Evolutionary conservation across 1,139 yeast species (phyloP).

Genomic region (Magnusiomyces sp.): DNA sequence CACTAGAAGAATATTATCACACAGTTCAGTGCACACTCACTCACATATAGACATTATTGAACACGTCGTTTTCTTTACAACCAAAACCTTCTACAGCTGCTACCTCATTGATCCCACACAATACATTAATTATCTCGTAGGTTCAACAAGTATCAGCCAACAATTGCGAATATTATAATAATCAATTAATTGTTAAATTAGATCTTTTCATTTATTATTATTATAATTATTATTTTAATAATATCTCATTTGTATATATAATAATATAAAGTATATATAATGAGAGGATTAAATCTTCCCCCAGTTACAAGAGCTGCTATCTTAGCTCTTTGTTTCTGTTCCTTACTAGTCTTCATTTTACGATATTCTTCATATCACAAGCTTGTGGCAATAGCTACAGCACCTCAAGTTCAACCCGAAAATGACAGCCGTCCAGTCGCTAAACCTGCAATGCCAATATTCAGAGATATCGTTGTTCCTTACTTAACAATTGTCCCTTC

Average conservation of each 20-base stretch:
- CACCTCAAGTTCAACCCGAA: constrained; percentile 10
- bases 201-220: too few relatives aligned
- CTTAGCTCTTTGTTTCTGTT: constrained; percentile 26
- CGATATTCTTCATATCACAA: constrained; percentile 25
- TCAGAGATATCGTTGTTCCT: constrained; percentile 46
- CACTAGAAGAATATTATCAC: too few relatives aligned
- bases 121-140: too few relatives aligned
- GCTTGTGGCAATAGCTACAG: constrained; percentile 15
- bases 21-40: too few relatives aligned
- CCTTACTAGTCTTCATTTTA: constrained; percentile 28
- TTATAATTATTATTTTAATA: too few relatives aligned
- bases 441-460: constrained; percentile 17
- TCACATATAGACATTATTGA: too few relatives aligned
- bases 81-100: too few relatives aligned
- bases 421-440: constrained; percentile 10
- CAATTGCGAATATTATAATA: too few relatives aligned
- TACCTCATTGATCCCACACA: too few relatives aligned
- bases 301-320: constrained; percentile 35
- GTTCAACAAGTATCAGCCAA: too few relatives aligned
- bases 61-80: too few relatives aligned
- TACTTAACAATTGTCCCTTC: constrained; percentile 64
- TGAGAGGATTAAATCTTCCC: constrained; percentile 28
- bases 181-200: too few relatives aligned
- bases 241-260: not conserved
- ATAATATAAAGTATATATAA: not conserved